Base-by-base conservation (phyloP, 1,139 yeast species). In the Yamadazyma mexicana region DNA sequence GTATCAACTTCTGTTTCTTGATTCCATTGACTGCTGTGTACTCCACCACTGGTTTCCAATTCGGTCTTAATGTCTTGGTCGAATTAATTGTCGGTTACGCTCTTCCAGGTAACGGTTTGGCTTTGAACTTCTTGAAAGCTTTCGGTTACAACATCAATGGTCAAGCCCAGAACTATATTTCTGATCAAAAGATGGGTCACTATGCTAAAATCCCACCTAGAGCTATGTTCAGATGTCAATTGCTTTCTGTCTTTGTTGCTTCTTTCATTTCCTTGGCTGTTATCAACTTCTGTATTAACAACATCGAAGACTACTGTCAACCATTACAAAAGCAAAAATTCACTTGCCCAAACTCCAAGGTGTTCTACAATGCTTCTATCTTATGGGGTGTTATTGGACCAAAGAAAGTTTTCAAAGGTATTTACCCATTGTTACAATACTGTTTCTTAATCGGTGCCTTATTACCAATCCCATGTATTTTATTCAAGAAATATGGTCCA, bases 1-100 rank as follows among this genome's bases (percentile, higher is more conserved):
- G 69, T 18, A 63, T 81, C 41, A 77, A 77, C 52, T 64, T 79
- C 41, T 60, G 75, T 6, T 79, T 79, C 52, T 64, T 80, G 55
- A 66, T 81, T 61, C 87, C 75, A 42, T 62, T 80, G 44, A 79
- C 79, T 46, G 67, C 64, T 31, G 64, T 79, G 30, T 77, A 68
- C 49, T 69, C 83, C 7, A 69, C 75, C 24, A 77, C 82, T 16
- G 86, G 82, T 31, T 62, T 66, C 44, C 56, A 66, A 17, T 63
- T 79, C 44, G 81, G 81, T 25, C 64, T 81, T 45, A 79, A 79
- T 49, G 81, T 80, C 6, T 59, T 81, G 46, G 79, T 77, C 31
- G 85, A 81, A 55, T 63, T 81, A 49, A 72, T 81, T 43, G 66
- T 77, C 38, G 87, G 87, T 17, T 79, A 79, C 49, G 81, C 83